Evolutionary conservation across 2,329 filamentous ascomycete species (phyloP).

Genomic region (Alternaria infectoria): DNA sequence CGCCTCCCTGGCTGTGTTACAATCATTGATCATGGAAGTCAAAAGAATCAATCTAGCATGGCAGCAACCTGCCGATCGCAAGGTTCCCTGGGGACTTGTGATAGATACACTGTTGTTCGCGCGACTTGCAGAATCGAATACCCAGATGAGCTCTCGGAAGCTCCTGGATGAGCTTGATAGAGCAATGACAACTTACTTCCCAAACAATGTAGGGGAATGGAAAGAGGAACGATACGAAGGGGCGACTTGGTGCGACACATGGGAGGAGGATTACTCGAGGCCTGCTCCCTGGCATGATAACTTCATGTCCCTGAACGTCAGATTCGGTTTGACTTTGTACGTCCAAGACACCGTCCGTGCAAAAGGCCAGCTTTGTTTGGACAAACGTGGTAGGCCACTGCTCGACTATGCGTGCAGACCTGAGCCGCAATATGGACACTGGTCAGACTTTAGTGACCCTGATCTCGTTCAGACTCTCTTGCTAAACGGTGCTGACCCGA

Average conservation of each 20-base stretch:
- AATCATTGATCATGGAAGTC: neutral
- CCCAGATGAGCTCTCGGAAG: neutral
- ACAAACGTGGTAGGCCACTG: neutral
- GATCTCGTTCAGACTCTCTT: too few relatives aligned
- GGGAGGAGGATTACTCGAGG: neutral
- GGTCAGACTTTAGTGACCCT: neutral
- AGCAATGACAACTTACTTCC: neutral
- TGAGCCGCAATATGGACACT: neutral
- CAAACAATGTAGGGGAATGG: too few relatives aligned
- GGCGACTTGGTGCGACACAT: neutral
- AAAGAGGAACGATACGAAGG: neutral
- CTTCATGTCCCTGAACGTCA: neutral
- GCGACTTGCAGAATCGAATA: neutral
- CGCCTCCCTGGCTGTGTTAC: neutral
- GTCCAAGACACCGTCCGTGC: neutral
- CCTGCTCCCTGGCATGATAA: neutral
- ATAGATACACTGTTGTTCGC: accelerated
- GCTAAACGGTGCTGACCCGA: neutral
- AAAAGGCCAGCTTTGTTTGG: neutral
- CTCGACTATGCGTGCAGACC: neutral
- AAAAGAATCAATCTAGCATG: too few relatives aligned
- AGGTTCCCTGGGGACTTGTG: neutral
- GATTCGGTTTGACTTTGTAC: neutral
- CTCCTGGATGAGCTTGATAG: neutral
- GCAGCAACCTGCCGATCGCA: neutral